Conservation (phyloP, 1,139 yeast genomes). For the Saccharomycopsis phalli region DNA sequence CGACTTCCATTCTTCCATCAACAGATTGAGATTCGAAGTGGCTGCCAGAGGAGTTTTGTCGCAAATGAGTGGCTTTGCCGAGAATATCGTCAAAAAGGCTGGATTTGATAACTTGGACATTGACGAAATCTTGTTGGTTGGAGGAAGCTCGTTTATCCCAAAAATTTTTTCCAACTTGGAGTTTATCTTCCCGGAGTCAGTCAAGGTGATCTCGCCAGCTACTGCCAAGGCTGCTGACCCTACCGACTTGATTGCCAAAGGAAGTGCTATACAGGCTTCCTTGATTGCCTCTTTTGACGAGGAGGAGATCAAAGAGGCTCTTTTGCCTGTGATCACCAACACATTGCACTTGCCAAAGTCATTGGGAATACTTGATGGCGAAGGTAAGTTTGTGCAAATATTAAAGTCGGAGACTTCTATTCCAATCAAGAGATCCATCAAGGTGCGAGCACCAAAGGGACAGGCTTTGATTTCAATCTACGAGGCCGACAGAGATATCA, state of each 20-base stretch:
- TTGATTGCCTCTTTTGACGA: slow-evolving; percentile 76
- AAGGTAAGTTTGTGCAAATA: slow-evolving; percentile 65
- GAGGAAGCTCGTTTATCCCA: slow-evolving; percentile 91
- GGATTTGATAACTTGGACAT: slow-evolving; percentile 77
- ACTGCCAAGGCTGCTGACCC: slow-evolving; percentile 80
- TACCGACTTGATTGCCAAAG: slow-evolving; percentile 83
- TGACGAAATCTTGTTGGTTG: slow-evolving; percentile 85
- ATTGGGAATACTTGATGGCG: slow-evolving; percentile 73
- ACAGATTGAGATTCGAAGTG: slow-evolving; percentile 90
- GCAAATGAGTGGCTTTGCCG: slow-evolving; percentile 70
- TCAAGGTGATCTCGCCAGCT: slow-evolving; percentile 70
- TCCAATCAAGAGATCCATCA: slow-evolving; percentile 77
- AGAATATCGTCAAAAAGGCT: slow-evolving; percentile 70
- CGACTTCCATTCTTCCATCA: slow-evolving; percentile 87
- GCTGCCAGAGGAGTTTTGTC: slow-evolving; percentile 72
- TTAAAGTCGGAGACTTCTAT: slow-evolving; percentile 81
- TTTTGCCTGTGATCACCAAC: slow-evolving; percentile 78
- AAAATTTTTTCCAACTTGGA: slow-evolving; percentile 74
- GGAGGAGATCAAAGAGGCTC: slow-evolving; percentile 77
- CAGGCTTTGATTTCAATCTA: slow-evolving; percentile 62
- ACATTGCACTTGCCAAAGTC: slow-evolving; percentile 82
- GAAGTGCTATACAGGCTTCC: slow-evolving; percentile 96
- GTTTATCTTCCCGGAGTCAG: slow-evolving; percentile 71
- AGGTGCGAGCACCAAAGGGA: slow-evolving; percentile 53
- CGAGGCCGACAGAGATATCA: slow-evolving; percentile 77